phyloP scores from a whole-genome alignment of 352 stramenopile genomes.

The Globisporangium middletonii region DNA sequence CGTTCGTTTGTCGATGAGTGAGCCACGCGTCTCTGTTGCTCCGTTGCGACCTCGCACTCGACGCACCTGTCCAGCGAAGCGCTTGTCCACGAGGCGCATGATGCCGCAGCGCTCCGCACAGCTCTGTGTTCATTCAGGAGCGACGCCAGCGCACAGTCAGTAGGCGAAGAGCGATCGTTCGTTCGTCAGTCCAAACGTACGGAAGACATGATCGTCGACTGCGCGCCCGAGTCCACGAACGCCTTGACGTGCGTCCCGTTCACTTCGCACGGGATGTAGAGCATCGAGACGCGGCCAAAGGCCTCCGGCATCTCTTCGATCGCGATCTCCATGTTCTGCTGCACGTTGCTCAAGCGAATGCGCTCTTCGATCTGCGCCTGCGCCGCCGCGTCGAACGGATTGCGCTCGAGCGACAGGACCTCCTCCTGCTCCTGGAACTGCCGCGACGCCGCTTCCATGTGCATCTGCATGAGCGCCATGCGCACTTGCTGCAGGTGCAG shows the following conservation, averaged over 20 bases:
- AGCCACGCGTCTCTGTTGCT: background rate
- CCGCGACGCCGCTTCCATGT: slow-evolving; percentile 75
- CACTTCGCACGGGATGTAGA: slow-evolving; percentile 85
- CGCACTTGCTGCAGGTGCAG: slow-evolving; percentile 53
- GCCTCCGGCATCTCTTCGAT: slow-evolving; percentile 86
- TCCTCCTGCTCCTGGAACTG: slow-evolving; percentile 82
- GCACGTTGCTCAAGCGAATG: slow-evolving; percentile 80
- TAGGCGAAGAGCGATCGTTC: background rate
- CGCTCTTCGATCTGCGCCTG: slow-evolving; percentile 81
- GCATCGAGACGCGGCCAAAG: slow-evolving; percentile 84
- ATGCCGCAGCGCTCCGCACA: slow-evolving; percentile 90
- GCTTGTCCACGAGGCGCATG: slow-evolving; percentile 85
- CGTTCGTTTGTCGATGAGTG: background rate
- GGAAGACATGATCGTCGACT: slow-evolving; percentile 92
- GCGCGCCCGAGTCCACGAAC: slow-evolving; percentile 89
- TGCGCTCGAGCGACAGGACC: slow-evolving; percentile 51
- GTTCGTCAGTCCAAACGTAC: slow-evolving; percentile 20
- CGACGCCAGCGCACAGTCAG: slow-evolving; percentile 5
- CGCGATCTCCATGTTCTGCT: slow-evolving; percentile 88
- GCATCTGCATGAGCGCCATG: slow-evolving; percentile 78
- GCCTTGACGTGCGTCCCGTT: slow-evolving; percentile 81
- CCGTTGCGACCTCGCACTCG: too few species aligned
- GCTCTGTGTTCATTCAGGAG: slow-evolving; percentile 22
- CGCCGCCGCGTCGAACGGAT: slow-evolving; percentile 70
- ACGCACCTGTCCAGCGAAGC: slow-evolving; percentile 80